A percentile compares a stretch with the other conserved stretches of the same genome.
These are phyloP conservation scores for Claviceps humidiphila DNA, from an alignment of 2,329 filamentous ascomycete species.

Conservation along the genomic window DNA sequence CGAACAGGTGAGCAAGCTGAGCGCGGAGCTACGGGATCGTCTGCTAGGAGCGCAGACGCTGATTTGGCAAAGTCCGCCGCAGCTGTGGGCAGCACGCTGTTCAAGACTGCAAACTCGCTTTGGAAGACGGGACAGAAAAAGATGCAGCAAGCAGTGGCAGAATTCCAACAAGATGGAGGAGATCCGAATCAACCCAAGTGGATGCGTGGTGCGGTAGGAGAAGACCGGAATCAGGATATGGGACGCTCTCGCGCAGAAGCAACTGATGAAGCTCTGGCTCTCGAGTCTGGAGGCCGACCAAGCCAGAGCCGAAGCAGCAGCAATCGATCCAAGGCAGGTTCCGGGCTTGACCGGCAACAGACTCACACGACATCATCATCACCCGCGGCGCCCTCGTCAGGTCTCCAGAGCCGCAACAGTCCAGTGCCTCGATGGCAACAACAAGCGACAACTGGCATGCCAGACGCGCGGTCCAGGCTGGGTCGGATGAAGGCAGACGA, in stretches of 20 bases:
- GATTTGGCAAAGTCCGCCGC: constrained; percentile 73
- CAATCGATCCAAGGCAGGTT: constrained; percentile 15
- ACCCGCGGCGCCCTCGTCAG: constrained; percentile 28
- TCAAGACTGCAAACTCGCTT: constrained; percentile 88
- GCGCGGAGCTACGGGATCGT: constrained; percentile 23
- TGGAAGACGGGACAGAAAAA: constrained; percentile 95
- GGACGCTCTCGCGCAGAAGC: constrained; percentile 21
- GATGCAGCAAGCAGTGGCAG: constrained; percentile 80
- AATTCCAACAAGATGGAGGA: constrained; percentile 53
- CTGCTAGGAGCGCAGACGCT: constrained; percentile 44
- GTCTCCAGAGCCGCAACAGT: constrained; percentile 30
- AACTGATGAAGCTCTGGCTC: constrained; percentile 66
- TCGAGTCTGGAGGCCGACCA: constrained; percentile 54
- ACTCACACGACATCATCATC: constrained; percentile 39
- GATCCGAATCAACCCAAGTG: constrained; percentile 81
- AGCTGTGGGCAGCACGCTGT: constrained; percentile 66
- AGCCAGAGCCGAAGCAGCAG: constrained; percentile 22
- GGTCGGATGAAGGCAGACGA: constrained; percentile 53
- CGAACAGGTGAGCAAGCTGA: constrained; percentile 1
- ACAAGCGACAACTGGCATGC: constrained; percentile 20
- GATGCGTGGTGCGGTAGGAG: constrained; percentile 64
- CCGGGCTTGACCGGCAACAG: constrained; percentile 17
- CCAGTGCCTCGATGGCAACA: constrained; percentile 49
- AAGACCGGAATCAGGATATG: constrained; percentile 25
- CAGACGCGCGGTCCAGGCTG: constrained; percentile 39